Evolutionary conservation across 1,284 basidiomycete genomes (phyloP), one percentile per base, ranked within the genome.

Genomic region (Macrocystidia cucumis): DNA sequence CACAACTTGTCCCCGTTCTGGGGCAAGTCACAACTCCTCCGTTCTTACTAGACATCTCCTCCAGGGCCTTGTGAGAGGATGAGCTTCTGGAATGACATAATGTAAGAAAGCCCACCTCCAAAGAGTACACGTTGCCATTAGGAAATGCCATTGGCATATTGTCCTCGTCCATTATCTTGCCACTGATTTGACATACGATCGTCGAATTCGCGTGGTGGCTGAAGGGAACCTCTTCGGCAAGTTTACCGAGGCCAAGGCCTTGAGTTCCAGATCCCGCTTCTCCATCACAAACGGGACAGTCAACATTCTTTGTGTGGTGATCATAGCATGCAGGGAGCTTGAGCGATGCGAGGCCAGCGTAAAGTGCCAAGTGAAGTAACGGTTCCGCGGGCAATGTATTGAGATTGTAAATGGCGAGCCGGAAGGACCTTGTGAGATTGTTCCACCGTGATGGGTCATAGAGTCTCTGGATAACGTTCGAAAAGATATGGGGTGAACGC

Each of bases 191-290:
- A 55, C 96, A 98, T 8, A 98, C 92, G 38, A 98, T 87, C 0
- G 90, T 93, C 30, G 91, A 96, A 54, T 95, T 97, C 32, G 84
- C 79, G 55, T 97, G 92, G 60, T 98, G 93, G 44, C 85, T 90
- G 58, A 80, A 84, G 0, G 96, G 95, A 0, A 97, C 90, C 46
- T 93, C 87, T 38, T 72, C 67, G 3, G 86, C 91, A 4, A 98
- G 72, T 35, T 72, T 66, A 13, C 82, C 80, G 11, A 98, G 68
- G 9, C 81, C 76, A 2, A 72, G 55, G 6, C 62, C 55, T 23
- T 52, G 51, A 9, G 56, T 45, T 20, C 45, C 47, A 4, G 55
- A 48, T 14, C 56, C 58, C 5, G 57, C 57, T 38, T 65, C 63
- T 13, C 60, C 62, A 44, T 90, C 85, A 58, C 95, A 98, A 3